Evolutionary conservation across 306 rosid species (phyloP), one percentile per base, ranked within the genome.

Genomic region (Phaseolus lunatus): DNA sequence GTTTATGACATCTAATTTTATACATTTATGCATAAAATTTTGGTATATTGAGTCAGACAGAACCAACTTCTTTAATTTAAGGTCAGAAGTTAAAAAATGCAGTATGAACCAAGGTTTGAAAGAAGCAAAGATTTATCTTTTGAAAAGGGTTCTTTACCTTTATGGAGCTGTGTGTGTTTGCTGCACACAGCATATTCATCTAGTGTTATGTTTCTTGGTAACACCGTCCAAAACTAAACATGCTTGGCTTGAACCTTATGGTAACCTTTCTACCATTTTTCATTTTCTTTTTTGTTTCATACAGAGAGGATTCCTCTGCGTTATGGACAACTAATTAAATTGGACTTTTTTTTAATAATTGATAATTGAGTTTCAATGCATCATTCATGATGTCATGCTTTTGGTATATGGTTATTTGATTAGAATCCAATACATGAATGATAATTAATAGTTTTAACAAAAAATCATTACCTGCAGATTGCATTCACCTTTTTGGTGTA

Each of bases 401-500:
- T 39, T 8, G 27, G 19, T n/a, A 7, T 23, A 48, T 44, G 11
- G 10, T 27, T 39, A 52, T 20, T 65, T 14, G n/a, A 62, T 31
- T 33, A 43, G 33, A 23, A 27, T 37, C 37, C 33, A 6, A 48
- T 7, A 54, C 5, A 9, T 27, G 20, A 29, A 24, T 24, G 35
- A 27, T 43, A 71, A 61, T 57, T 45, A 73, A 71, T 58, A 45
- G 27, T 29, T 87, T 59, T 81, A 86, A 84, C 75, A 33, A 61
- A 77, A 83, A 72, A 15, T 68, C 43, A 41, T 61, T 81, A 45
- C 49, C 44, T 86, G 91, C 97, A 94, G 98, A 92, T 92, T 85
- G 98, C 98, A 86, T 94, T 94, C 84, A 85, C 93, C 56, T 91
- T 84, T 81, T 86, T 94, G 87, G 98, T 94, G 50, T 94, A 94